Percentiles rank a stretch among this genome's conserved stretches.
Conservation (phyloP, 2,329 filamentous ascomycete species). For the Sporothrix brunneoviolacea region DNA sequence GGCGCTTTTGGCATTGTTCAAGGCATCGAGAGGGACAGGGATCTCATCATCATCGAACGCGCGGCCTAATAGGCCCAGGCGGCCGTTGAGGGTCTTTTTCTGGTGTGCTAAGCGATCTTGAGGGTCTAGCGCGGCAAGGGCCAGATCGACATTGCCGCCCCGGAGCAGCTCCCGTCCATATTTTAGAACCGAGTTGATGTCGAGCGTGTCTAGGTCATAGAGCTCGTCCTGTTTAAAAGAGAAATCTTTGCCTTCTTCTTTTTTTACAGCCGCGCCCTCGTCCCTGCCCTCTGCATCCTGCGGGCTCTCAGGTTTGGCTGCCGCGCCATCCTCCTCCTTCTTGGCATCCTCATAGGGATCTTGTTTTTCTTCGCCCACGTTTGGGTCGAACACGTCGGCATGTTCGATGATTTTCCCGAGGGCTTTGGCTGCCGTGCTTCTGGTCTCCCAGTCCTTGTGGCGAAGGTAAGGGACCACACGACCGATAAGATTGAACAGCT, state of each 20-base stretch:
- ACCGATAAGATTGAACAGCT: conserved; percentile 90
- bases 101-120: conserved; percentile 75
- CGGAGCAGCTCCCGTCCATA: conserved; percentile 79
- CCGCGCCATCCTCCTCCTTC: conserved; percentile 36
- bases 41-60: conserved; percentile 80
- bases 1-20: conserved; percentile 30
- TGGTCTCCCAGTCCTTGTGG: conserved; percentile 95
- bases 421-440: conserved; percentile 86
- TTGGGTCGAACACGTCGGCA: conserved; percentile 82
- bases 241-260: conserved; percentile 52
- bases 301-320: neutral
- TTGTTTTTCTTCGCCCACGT: conserved; percentile 59
- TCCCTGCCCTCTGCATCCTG: conserved; percentile 53
- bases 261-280: conserved; percentile 40
- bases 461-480: conserved; percentile 91
- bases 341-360: conserved; percentile 27
- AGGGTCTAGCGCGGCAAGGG: conserved; percentile 73
- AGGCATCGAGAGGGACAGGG: conserved; percentile 54
- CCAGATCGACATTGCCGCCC: conserved; percentile 80
- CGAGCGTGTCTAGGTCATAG: conserved; percentile 66
- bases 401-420: conserved; percentile 91
- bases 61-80: conserved; percentile 78
- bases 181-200: conserved; percentile 72
- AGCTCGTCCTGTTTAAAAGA: conserved; percentile 49
- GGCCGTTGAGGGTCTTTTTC: conserved; percentile 77